These are phyloP conservation scores for Sordaria brevicollis DNA, from an alignment of 495 filamentous ascomycete genomes.

Conservation along the genomic window DNA sequence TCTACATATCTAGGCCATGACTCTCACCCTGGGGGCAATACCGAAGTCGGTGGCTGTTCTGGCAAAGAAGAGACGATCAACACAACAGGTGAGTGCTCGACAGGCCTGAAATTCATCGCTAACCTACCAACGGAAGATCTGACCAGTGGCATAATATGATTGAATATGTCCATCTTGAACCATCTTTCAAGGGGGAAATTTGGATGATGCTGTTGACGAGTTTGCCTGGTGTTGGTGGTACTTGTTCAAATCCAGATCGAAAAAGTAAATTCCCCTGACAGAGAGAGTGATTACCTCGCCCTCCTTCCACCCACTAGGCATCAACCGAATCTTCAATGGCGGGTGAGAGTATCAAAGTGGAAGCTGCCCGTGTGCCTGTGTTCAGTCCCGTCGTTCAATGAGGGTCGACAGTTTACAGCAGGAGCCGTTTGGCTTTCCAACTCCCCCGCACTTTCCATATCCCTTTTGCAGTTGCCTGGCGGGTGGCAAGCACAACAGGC, in stretches of 20 bases:
- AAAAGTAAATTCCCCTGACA: background rate
- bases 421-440: background rate
- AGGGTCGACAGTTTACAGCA: background rate
- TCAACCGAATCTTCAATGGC: background rate
- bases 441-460: background rate
- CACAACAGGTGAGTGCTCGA: background rate
- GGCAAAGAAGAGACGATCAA: background rate
- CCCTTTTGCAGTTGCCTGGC: background rate
- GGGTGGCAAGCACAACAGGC: background rate
- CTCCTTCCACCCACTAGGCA: background rate
- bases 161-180: background rate
- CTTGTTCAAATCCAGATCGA: background rate
- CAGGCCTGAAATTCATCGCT: background rate
- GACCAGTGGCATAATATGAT: background rate
- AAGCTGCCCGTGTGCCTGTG: background rate
- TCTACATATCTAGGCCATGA: background rate
- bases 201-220: background rate
- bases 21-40: background rate
- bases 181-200: background rate
- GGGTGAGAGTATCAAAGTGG: background rate
- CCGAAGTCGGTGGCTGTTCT: background rate
- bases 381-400: background rate
- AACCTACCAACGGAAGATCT: background rate
- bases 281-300: background rate
- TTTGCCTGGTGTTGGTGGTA: background rate